phyloP scores from a whole-genome alignment of 2,329 filamentous ascomycete species.

The Elsinoe australis region DNA sequence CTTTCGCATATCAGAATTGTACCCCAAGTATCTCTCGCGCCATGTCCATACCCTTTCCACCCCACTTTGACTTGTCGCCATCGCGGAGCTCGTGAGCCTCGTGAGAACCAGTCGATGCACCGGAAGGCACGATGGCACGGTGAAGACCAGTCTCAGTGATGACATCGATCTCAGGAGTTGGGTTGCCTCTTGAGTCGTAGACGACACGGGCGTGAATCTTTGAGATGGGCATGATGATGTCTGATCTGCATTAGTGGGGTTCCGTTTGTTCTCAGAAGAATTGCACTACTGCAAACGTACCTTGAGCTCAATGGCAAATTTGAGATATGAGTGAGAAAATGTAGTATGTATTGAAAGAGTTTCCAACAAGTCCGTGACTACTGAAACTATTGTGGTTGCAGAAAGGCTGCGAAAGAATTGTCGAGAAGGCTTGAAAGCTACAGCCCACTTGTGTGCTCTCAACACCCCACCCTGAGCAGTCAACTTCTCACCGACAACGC shows the following conservation, averaged over 20 bases:
- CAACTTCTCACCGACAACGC: constrained; percentile 11
- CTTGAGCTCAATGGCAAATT: constrained; percentile 4
- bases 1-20: constrained; percentile 24
- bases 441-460: constrained; percentile 9
- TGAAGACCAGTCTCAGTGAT: constrained; percentile 94
- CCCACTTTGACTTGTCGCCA: constrained; percentile 46
- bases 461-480: constrained; percentile 10
- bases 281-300: neutral
- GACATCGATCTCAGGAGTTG: constrained; percentile 96
- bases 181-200: constrained; percentile 96
- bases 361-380: too few species aligned
- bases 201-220: constrained; percentile 64
- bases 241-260: constrained; percentile 8
- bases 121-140: constrained; percentile 94
- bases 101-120: constrained; percentile 72
- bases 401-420: constrained; percentile 14
- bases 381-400: too few species aligned
- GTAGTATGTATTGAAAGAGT: neutral
- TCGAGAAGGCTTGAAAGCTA: constrained; percentile 16
- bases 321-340: neutral
- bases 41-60: constrained; percentile 41
- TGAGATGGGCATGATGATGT: constrained; percentile 61
- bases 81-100: constrained; percentile 49
- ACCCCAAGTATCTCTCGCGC: neutral
- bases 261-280: neutral